A percentile compares a stretch with the other conserved stretches of the same genome.
phyloP scores from a whole-genome alignment of 495 filamentous ascomycete genomes.

The Neurospora discreta region DNA sequence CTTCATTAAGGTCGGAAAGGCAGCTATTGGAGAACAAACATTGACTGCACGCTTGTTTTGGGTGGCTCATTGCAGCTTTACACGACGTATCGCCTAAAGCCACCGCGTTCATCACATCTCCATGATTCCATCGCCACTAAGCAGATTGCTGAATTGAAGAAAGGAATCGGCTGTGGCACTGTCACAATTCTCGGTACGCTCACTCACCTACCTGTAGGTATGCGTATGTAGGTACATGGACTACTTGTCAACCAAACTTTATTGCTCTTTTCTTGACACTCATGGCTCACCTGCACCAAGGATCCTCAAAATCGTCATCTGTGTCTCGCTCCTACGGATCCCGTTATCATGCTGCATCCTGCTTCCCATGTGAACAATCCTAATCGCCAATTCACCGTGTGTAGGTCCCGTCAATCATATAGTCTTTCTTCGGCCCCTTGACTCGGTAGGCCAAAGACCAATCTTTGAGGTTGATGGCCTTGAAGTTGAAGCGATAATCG shows the following conservation, averaged over 20 bases:
- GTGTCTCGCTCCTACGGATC: background rate
- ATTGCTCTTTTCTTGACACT: background rate
- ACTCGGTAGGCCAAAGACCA: slow-evolving; percentile 52
- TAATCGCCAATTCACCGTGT: slow-evolving; percentile 13
- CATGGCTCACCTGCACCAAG: background rate
- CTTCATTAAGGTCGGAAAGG: background rate
- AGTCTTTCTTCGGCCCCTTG: slow-evolving; percentile 58
- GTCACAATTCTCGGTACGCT: background rate
- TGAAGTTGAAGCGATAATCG: slow-evolving; percentile 48
- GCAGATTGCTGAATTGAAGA: background rate
- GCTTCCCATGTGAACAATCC: background rate
- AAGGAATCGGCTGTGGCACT: background rate
- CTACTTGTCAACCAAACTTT: background rate
- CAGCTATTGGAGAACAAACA: background rate
- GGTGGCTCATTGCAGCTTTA: background rate
- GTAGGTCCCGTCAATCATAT: slow-evolving; percentile 44
- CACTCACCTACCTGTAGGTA: background rate
- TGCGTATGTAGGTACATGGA: background rate
- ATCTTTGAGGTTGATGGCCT: slow-evolving; percentile 36
- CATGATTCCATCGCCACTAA: background rate
- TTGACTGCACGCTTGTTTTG: background rate
- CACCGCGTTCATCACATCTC: background rate
- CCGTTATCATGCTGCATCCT: background rate
- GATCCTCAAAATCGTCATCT: background rate
- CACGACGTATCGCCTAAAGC: background rate